Evolutionary conservation across 306 rosid species (phyloP).

Genomic region (Cucurbita pepo): DNA sequence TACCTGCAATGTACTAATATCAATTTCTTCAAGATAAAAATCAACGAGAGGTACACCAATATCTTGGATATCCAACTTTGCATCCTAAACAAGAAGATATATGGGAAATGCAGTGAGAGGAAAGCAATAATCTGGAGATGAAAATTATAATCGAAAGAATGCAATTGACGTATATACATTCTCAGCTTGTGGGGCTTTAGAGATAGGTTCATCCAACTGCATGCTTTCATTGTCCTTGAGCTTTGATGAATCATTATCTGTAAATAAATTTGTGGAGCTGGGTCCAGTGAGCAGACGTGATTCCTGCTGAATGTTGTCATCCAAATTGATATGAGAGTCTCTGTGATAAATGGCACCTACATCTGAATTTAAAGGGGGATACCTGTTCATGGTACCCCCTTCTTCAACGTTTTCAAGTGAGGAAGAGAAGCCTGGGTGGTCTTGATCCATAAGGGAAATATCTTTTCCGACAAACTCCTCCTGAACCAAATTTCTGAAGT

Average conservation of each 20-base stretch:
- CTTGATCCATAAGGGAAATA: constrained; percentile 71
- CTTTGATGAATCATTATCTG: constrained; percentile 32
- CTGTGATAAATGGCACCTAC: constrained; percentile 25
- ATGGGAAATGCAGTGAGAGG: constrained; percentile 11
- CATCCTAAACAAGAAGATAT: constrained; percentile 35
- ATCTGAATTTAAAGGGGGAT: constrained; percentile 35
- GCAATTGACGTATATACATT: constrained; percentile 24
- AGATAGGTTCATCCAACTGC: constrained; percentile 46
- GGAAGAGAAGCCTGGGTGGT: constrained; percentile 48
- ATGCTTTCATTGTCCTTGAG: constrained; percentile 33
- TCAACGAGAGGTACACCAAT: constrained; percentile 31
- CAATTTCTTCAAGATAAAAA: constrained; percentile 42
- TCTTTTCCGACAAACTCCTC: constrained; percentile 42
- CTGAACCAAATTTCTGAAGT: constrained; percentile 64
- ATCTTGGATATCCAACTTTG: constrained; percentile 30
- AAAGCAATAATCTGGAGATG: neutral
- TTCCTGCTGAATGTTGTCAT: constrained; percentile 26
- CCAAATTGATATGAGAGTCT: constrained; percentile 34
- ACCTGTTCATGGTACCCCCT: constrained; percentile 31
- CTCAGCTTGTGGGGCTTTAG: constrained; percentile 33
- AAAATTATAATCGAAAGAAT: neutral
- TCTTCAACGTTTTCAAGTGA: constrained; percentile 19
- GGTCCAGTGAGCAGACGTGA: constrained; percentile 24
- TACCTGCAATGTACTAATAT: constrained; percentile 64
- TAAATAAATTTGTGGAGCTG: constrained; percentile 11